phyloP scores from a whole-genome alignment of 257 asterid species.

The Solanum etuberosum region DNA sequence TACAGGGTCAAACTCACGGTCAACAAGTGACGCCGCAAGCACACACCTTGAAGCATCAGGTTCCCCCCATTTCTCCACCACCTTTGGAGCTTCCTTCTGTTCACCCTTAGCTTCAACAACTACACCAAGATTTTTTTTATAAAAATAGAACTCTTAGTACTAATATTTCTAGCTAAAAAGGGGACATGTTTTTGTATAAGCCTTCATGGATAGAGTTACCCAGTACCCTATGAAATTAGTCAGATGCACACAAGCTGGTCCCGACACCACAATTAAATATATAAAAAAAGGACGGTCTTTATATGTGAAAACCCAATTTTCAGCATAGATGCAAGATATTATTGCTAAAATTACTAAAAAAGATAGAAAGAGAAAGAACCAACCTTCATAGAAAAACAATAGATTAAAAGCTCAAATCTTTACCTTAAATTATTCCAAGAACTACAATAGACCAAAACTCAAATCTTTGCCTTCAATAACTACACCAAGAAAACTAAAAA shows the following conservation, averaged over 20 bases:
- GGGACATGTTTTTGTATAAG: not conserved
- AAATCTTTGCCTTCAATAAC: not conserved
- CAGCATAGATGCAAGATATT: not conserved
- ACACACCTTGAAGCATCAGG: constrained; percentile 65
- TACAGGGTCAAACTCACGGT: constrained; percentile 77
- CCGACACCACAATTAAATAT: not conserved
- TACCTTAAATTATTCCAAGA: constrained; percentile 82
- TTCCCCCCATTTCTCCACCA: constrained; percentile 88
- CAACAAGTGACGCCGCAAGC: constrained; percentile 55
- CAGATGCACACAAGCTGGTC: not conserved
- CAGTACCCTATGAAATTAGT: not conserved
- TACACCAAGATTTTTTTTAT: constrained; percentile 1
- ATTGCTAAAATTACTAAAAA: not conserved
- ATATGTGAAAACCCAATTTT: not conserved
- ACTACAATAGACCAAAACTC: constrained; percentile 39
- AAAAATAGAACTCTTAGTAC: not conserved
- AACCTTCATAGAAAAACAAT: not conserved
- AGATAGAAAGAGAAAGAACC: not conserved
- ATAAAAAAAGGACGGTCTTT: not conserved
- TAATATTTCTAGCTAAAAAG: not conserved
- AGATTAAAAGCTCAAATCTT: not conserved
- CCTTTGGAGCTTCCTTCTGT: constrained; percentile 38
- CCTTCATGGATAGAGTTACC: not conserved
- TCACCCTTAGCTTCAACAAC: constrained; percentile 57
- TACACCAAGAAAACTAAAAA: not conserved